Conservation (phyloP, 345 rosid species). For the Sonneratia caseolaris region DNA sequence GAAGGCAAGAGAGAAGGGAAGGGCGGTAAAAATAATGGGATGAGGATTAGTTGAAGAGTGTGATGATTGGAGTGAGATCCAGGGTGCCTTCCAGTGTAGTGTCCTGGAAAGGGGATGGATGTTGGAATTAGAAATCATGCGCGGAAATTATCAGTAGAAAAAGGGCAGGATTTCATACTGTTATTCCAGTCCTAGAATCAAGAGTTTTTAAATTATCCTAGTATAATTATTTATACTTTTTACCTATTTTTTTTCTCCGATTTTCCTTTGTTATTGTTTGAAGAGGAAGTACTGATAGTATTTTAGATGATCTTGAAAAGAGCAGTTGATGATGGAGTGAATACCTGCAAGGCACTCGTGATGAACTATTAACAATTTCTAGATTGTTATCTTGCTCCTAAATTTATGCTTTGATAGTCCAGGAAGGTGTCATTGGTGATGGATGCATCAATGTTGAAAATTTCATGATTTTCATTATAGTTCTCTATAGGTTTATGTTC, state of each 20-base stretch:
- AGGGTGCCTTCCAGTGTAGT: conserved; percentile 4
- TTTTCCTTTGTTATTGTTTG: conserved; percentile 26
- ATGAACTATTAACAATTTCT: background rate
- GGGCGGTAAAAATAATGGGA: background rate
- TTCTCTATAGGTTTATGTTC: background rate
- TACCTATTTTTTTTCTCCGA: too few species aligned
- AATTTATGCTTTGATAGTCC: background rate
- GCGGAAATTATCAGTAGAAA: background rate
- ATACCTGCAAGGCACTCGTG: conserved; percentile 67
- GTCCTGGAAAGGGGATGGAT: conserved; percentile 1
- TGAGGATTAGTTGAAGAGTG: background rate
- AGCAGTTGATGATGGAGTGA: conserved; percentile 99
- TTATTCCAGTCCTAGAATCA: too few species aligned
- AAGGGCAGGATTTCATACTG: too few species aligned
- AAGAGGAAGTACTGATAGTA: conserved; percentile 94
- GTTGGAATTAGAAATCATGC: background rate
- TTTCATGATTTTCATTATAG: background rate
- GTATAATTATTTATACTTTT: too few species aligned
- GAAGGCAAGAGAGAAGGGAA: background rate
- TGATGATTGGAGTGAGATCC: conserved; percentile 1
- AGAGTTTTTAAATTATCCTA: too few species aligned
- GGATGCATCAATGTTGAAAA: background rate
- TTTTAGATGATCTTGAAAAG: conserved; percentile 93
- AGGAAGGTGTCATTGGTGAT: background rate
- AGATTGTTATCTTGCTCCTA: background rate